These are phyloP conservation scores for Polysphondylium violaceum DNA, from an alignment of 78 protist genomes.

Conservation along the genomic window DNA sequence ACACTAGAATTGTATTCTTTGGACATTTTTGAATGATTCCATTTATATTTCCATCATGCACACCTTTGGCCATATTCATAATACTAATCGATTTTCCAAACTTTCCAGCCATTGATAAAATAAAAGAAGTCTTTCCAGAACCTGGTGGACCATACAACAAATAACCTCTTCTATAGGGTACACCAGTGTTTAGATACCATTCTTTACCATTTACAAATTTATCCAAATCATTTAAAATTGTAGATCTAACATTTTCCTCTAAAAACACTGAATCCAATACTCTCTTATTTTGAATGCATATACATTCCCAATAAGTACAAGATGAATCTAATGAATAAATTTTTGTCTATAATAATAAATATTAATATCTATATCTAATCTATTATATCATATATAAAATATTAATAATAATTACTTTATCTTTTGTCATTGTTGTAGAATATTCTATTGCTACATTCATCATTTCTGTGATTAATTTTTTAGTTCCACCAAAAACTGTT, in stretches of 20 bases:
- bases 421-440: constrained; percentile 30
- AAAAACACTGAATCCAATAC: constrained; percentile 70
- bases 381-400: neutral
- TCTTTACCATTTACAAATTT: constrained; percentile 66
- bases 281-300: constrained; percentile 64
- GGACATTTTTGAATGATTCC: constrained; percentile 76
- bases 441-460: constrained; percentile 25
- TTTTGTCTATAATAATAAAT: constrained; percentile 30
- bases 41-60: constrained; percentile 58
- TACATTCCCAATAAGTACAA: constrained; percentile 53
- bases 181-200: constrained; percentile 78
- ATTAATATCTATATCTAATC: neutral
- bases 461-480: neutral
- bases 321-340: constrained; percentile 39
- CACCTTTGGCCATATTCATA: constrained; percentile 66
- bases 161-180: constrained; percentile 84
- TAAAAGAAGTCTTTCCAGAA: constrained; percentile 84
- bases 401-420: constrained; percentile 34
- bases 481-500: constrained; percentile 18
- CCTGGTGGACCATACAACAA: constrained; percentile 90
- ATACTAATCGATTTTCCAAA: constrained; percentile 55
- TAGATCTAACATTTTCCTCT: constrained; percentile 17
- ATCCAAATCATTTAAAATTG: constrained; percentile 47
- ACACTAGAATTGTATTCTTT: constrained; percentile 71
- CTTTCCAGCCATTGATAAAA: constrained; percentile 54